Conservation (phyloP, 768 basidiomycete genomes). For the Hericium erinaceus region DNA sequence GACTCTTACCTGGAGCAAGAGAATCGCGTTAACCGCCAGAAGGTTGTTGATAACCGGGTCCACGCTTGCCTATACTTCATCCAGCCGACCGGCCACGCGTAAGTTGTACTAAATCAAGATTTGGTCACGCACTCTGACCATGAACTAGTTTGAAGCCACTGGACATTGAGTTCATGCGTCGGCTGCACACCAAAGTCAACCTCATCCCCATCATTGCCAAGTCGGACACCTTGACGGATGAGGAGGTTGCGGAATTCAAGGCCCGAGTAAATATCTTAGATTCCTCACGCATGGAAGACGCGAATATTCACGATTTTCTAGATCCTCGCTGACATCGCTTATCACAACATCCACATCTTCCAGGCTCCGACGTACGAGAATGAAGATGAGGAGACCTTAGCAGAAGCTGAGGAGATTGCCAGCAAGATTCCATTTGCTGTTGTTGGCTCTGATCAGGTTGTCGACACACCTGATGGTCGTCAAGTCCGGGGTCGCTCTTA, state of each 20-base stretch:
- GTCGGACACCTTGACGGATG: constrained; percentile 95
- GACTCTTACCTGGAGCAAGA: constrained; percentile 98
- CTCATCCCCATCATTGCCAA: constrained; percentile 98
- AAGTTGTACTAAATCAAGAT: constrained; percentile 25
- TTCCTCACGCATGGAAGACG: background rate
- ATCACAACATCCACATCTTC: constrained; percentile 97
- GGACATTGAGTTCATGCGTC: constrained; percentile 98
- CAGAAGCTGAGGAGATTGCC: constrained; percentile 95
- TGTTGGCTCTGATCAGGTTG: constrained; percentile 84
- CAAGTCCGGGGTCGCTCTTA: constrained; percentile 91
- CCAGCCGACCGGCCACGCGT: constrained; percentile 97
- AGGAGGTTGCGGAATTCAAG: constrained; percentile 91
- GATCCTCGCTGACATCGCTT: constrained; percentile 88
- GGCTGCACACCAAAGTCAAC: constrained; percentile 95
- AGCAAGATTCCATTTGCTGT: constrained; percentile 99
- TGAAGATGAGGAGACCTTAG: constrained; percentile 96
- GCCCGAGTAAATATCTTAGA: constrained; percentile 50
- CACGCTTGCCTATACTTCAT: constrained; percentile 99
- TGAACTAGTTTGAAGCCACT: constrained; percentile 82
- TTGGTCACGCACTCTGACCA: background rate
- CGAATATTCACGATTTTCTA: constrained; percentile 20
- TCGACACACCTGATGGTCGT: constrained; percentile 79
- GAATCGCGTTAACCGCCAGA: constrained; percentile 92
- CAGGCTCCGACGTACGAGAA: constrained; percentile 96
- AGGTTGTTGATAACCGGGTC: constrained; percentile 93